Evolutionary conservation across 257 asterid genomes (phyloP).

Genomic region (Solanum etuberosum): DNA sequence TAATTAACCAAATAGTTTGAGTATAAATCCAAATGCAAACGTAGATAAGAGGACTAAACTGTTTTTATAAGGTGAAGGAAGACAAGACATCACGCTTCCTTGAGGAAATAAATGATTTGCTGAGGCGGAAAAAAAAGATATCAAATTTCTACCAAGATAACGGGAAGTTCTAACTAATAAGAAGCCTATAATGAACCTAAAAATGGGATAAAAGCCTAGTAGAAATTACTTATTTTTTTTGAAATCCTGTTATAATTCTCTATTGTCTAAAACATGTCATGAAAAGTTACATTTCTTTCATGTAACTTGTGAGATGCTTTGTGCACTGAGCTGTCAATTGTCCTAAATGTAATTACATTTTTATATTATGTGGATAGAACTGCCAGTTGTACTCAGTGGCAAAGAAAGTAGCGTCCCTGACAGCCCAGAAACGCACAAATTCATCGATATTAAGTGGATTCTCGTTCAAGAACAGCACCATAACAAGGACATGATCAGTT

Average conservation of each 20-base stretch:
- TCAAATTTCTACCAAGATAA: background rate
- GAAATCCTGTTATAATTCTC: too few relatives aligned
- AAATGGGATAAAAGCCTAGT: background rate
- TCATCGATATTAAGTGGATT: slow-evolving; percentile 38
- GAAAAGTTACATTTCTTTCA: background rate
- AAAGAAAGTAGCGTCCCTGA: slow-evolving; percentile 44
- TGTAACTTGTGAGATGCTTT: background rate
- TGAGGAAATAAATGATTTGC: background rate
- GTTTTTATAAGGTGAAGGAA: background rate
- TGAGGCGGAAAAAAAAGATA: too few relatives aligned
- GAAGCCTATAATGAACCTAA: background rate
- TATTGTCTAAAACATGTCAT: background rate
- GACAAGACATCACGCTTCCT: background rate
- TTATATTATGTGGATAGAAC: slow-evolving; percentile 16
- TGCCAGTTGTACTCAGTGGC: slow-evolving; percentile 44
- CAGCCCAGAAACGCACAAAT: slow-evolving; percentile 45
- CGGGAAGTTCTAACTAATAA: background rate
- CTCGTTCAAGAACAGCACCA: slow-evolving; percentile 37
- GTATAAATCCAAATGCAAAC: background rate
- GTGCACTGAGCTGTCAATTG: background rate
- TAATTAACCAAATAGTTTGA: background rate
- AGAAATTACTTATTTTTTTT: background rate
- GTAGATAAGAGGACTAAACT: background rate
- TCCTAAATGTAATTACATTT: background rate
- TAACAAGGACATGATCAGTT: slow-evolving; percentile 32